A percentile compares a stretch with the other conserved stretches of the same genome.
These are phyloP conservation scores for Naganishia kalamii DNA, from an alignment of 768 basidiomycete genomes.

Conservation along the genomic window DNA sequence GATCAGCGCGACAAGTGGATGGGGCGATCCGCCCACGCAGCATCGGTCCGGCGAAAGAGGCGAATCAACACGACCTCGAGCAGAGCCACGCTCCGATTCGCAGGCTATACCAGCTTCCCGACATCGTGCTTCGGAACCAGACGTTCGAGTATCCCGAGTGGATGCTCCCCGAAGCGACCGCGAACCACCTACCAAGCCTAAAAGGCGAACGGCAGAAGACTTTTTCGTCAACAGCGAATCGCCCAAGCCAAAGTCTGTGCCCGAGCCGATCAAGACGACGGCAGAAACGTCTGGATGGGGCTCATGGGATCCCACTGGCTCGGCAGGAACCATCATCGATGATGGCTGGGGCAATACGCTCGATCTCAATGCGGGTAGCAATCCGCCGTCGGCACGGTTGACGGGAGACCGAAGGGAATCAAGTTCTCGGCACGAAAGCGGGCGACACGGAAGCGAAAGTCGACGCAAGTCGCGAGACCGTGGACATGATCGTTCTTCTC, in stretches of 20 bases:
- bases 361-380: not conserved
- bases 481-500: too few species aligned
- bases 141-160: too few species aligned
- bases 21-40: not conserved
- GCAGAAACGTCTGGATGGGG: not conserved
- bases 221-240: not conserved
- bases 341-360: slow-evolving; percentile 10
- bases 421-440: not conserved
- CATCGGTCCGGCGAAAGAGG: not conserved
- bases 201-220: not conserved
- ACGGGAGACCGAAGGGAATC: not conserved
- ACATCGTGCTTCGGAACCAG: too few species aligned
- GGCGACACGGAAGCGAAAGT: not conserved
- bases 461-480: not conserved
- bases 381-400: not conserved
- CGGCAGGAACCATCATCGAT: not conserved
- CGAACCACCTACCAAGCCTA: slow-evolving; percentile 9
- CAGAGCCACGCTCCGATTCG: not conserved
- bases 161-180: not conserved
- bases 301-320: not conserved
- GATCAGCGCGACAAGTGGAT: not conserved
- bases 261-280: not conserved
- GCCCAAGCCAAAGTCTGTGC: not conserved
- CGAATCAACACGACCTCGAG: not conserved
- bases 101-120: not conserved